Conservation (phyloP, 2,329 filamentous ascomycete genomes). For the Cladobotryum mycophilum region DNA sequence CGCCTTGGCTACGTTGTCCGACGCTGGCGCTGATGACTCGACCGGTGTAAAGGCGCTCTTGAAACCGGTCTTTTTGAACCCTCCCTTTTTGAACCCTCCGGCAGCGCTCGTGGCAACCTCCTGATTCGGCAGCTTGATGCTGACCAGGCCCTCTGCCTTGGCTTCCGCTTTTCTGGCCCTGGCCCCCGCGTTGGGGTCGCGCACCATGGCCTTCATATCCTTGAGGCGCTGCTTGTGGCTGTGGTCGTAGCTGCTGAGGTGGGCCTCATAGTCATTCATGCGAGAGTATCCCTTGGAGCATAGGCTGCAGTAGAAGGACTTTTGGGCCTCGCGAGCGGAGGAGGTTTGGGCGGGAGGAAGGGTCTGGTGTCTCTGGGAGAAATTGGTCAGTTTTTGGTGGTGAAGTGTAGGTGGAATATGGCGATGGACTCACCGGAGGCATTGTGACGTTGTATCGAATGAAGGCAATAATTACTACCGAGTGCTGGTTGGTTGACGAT, state of each 20-base stretch:
- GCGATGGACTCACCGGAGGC: slow-evolving; percentile 45
- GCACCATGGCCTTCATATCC: slow-evolving; percentile 80
- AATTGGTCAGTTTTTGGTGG: slow-evolving; percentile 3
- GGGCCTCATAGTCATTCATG: slow-evolving; percentile 93
- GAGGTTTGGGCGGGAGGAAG: slow-evolving; percentile 53
- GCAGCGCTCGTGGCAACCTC: slow-evolving; percentile 22
- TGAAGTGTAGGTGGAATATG: slow-evolving; percentile 42
- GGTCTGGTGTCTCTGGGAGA: slow-evolving; percentile 47
- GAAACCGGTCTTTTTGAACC: slow-evolving; percentile 78
- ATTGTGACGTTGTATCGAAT: slow-evolving; percentile 28
- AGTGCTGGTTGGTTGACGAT: no score
- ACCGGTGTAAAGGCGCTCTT: slow-evolving; percentile 66
- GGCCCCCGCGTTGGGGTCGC: slow-evolving; percentile 59
- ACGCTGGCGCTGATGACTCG: slow-evolving; percentile 23
- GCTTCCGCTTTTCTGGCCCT: slow-evolving; percentile 65
- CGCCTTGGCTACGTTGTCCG: background rate
- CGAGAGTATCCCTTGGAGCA: slow-evolving; percentile 93
- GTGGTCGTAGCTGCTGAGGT: slow-evolving; percentile 92
- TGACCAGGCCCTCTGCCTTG: slow-evolving; percentile 62
- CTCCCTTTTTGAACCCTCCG: slow-evolving; percentile 58
- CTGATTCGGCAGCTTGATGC: slow-evolving; percentile 52
- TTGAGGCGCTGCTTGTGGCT: slow-evolving; percentile 86
- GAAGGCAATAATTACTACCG: no score
- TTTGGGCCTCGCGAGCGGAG: slow-evolving; percentile 67
- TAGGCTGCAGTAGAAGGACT: slow-evolving; percentile 77